Base-by-base conservation (phyloP, 768 basidiomycete genomes). In the Termitomyces bulborhizus region DNA sequence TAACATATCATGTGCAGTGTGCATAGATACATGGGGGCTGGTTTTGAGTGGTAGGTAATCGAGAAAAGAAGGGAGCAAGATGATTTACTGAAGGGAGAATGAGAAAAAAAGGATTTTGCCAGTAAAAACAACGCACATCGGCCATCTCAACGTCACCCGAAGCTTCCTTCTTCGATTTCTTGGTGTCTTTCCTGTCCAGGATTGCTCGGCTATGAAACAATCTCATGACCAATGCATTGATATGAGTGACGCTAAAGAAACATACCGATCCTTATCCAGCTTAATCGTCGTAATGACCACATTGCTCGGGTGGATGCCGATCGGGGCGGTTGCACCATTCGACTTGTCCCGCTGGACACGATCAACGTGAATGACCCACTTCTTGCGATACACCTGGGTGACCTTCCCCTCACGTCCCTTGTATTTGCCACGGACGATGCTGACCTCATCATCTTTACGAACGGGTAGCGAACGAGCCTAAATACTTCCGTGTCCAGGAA, bases 331-430 rank as follows among this genome's bases (percentile, higher is more conserved):
- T 57, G 94, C 88, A 61, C 97, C 96, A 69, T 96, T 97, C 62
- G 93, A 92, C 76, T 98, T 98, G 80, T 99, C 96, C 63, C 93
- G 85, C 73, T 90, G 87, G 54, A 99, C 93, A 69, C 96, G 92
- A 75, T 99, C 96, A 69, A 99, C 90, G 76, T 98, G 88, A 73
- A 99, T 89, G 53, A 98, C 92, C 90, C 92, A 98, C 74, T 96
- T 95, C 86, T 96, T 96, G 72, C 95, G 90, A 83, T 95, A 96
- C 61, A 98, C 95, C 75, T 94, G 88, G 57, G 91, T 92, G 60
- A 99, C 86, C 78, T 98, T 98, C 67, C 96, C 96, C 81, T 99
- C 96, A 69, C 94, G 85, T 50, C 97, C 96, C 82, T 97, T 97
- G 84, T 97, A 94, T 73, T 96, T 95, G 54, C 96, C 96, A 61